These are phyloP conservation scores for Neurospora sp. DNA, from an alignment of 495 filamentous ascomycete genomes.

Conservation along the genomic window DNA sequence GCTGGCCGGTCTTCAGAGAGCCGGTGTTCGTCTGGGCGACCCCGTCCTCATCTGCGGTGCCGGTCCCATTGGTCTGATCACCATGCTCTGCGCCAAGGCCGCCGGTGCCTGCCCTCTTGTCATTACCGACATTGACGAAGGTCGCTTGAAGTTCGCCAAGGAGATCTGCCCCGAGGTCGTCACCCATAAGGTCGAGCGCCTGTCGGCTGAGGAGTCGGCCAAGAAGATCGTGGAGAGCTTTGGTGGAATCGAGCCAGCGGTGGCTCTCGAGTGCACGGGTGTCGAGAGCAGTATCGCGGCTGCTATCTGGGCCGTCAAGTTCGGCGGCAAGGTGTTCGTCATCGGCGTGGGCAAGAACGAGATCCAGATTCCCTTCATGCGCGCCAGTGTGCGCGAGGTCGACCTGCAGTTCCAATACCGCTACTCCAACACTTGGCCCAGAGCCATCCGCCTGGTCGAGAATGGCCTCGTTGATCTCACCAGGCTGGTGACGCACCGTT, in stretches of 20 bases:
- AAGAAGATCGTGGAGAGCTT: constrained; percentile 54
- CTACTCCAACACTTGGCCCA: constrained; percentile 91
- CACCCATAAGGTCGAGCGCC: constrained; percentile 66
- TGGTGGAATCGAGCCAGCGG: constrained; percentile 61
- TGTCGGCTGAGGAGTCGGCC: constrained; percentile 60
- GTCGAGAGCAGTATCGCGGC: constrained; percentile 80
- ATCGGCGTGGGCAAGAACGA: constrained; percentile 90
- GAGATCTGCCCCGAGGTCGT: constrained; percentile 59
- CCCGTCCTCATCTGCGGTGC: constrained; percentile 80
- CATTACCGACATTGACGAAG: constrained; percentile 87
- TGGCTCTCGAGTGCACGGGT: constrained; percentile 83
- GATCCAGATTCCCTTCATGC: constrained; percentile 90
- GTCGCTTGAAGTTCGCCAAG: constrained; percentile 73
- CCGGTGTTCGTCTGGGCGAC: constrained; percentile 69
- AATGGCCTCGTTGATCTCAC: constrained; percentile 70
- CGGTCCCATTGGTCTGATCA: constrained; percentile 83
- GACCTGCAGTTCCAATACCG: constrained; percentile 94
- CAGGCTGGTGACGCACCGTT: constrained; percentile 81
- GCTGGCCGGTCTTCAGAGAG: constrained; percentile 72
- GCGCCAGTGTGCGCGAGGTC: constrained; percentile 78
- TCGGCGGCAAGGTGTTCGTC: constrained; percentile 88
- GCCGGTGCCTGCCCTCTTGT: constrained; percentile 79
- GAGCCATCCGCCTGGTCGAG: constrained; percentile 78
- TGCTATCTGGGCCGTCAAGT: constrained; percentile 81
- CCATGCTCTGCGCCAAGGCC: constrained; percentile 67